Evolutionary conservation across 2,329 filamentous ascomycete genomes (phyloP).

Genomic region (Cadophora gregata): DNA sequence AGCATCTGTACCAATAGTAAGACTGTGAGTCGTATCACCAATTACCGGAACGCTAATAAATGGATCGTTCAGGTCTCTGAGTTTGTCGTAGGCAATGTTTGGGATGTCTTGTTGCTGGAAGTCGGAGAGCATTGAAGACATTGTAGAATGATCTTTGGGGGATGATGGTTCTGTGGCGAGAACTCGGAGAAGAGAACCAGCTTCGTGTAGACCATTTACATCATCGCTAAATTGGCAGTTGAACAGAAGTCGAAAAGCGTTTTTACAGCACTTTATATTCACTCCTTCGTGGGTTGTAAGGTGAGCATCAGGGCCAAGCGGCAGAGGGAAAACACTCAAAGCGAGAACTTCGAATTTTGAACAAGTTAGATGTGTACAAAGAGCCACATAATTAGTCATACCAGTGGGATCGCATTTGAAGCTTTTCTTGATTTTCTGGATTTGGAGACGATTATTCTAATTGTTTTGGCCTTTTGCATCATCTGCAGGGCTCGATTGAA

Average conservation of each 20-base stretch:
- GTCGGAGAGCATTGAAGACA: not conserved
- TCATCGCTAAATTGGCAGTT: not conserved
- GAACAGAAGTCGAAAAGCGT: not conserved
- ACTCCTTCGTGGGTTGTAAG: not conserved
- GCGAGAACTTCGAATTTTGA: not conserved
- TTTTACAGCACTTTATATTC: conserved; percentile 1
- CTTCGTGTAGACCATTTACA: not conserved
- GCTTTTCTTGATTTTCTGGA: not conserved
- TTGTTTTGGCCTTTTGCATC: not conserved
- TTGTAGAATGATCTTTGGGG: not conserved
- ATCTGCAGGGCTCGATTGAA: not conserved
- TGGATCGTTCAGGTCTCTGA: not conserved
- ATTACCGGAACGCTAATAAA: not conserved
- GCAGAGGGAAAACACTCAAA: not conserved
- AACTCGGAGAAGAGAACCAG: conserved; percentile 5
- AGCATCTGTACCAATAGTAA: not conserved
- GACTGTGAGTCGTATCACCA: not conserved
- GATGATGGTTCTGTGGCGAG: not conserved
- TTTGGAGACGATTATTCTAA: not conserved
- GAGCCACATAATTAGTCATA: not conserved
- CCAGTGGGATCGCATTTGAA: conserved; percentile 1
- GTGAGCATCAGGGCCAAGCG: not conserved
- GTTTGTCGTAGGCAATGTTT: not conserved
- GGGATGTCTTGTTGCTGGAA: not conserved
- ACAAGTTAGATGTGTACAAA: not conserved